Conservation (phyloP, 1,284 basidiomycete genomes). For the Ustilago xerochloae region DNA sequence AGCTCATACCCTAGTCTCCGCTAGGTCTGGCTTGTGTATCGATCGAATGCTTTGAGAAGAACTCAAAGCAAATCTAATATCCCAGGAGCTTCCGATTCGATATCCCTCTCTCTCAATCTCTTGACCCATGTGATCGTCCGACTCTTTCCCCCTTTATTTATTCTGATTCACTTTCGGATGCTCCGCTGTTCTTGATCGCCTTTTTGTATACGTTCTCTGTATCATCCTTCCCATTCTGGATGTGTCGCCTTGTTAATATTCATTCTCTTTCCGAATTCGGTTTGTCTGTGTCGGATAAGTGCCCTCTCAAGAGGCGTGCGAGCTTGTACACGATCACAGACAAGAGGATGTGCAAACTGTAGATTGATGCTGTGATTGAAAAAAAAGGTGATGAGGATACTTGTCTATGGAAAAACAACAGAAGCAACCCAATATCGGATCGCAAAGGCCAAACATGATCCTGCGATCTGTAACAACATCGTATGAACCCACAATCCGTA, state of each 20-base stretch:
- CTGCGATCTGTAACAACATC: constrained; percentile 57
- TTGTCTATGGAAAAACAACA: constrained; percentile 54
- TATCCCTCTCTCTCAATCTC: constrained; percentile 18
- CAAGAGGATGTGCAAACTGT: too few relatives aligned
- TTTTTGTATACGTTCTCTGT: too few relatives aligned
- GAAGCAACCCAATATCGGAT: constrained; percentile 62
- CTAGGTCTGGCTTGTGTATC: constrained; percentile 2
- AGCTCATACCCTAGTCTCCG: background rate
- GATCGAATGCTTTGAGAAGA: background rate
- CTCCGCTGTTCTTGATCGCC: constrained; percentile 47
- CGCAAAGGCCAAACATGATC: constrained; percentile 56
- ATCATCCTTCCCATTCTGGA: constrained; percentile 1
- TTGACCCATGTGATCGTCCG: constrained; percentile 6
- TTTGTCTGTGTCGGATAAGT: background rate
- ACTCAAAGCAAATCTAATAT: constrained; percentile 13
- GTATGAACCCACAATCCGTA: constrained; percentile 49
- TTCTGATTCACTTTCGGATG: constrained; percentile 16
- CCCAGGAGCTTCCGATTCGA: constrained; percentile 47
- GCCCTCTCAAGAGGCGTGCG: too few relatives aligned
- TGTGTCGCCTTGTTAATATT: constrained; percentile 29
- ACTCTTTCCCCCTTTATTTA: constrained; percentile 5
- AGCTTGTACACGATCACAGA: too few relatives aligned
- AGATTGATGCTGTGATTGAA: background rate
- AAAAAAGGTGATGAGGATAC: too few relatives aligned
- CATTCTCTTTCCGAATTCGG: background rate